These are phyloP conservation scores for Russula lepida DNA, from an alignment of 768 basidiomycete genomes.

Conservation along the genomic window DNA sequence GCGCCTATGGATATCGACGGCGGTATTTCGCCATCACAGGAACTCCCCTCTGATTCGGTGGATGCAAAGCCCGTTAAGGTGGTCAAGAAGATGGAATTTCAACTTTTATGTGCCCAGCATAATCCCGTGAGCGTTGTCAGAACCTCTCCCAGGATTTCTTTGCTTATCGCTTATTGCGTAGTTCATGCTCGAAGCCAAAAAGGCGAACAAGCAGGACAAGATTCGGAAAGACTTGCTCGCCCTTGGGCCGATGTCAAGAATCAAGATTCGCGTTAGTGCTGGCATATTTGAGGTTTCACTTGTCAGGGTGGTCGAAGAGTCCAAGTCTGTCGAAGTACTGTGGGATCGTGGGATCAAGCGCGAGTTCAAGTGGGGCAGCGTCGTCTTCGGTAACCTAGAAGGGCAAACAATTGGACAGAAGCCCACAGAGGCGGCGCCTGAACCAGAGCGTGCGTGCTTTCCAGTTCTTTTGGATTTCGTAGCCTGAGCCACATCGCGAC, in stretches of 20 bases:
- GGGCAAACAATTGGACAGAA: slow-evolving; percentile 60
- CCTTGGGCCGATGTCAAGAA: slow-evolving; percentile 59
- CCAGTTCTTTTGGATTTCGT: not conserved
- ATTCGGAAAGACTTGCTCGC: slow-evolving; percentile 62
- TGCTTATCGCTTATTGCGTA: slow-evolving; percentile 25
- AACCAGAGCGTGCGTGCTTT: slow-evolving; percentile 39
- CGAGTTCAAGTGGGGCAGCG: slow-evolving; percentile 78
- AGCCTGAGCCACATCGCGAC: not conserved
- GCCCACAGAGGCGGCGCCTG: slow-evolving; percentile 46
- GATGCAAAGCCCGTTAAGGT: slow-evolving; percentile 39
- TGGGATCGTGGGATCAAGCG: slow-evolving; percentile 70
- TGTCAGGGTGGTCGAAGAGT: slow-evolving; percentile 59
- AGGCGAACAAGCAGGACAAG: slow-evolving; percentile 64
- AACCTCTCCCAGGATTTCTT: not conserved
- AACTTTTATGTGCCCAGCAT: slow-evolving; percentile 78
- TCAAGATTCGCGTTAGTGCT: slow-evolving; percentile 77
- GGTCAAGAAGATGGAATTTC: slow-evolving; percentile 66
- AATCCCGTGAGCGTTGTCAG: slow-evolving; percentile 63
- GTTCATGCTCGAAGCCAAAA: slow-evolving; percentile 69
- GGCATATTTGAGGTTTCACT: slow-evolving; percentile 85
- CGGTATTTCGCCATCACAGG: not conserved
- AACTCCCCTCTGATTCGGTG: slow-evolving; percentile 1
- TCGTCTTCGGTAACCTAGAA: slow-evolving; percentile 69
- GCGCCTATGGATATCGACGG: slow-evolving; percentile 31
- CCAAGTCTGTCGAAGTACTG: slow-evolving; percentile 64